These are phyloP conservation scores for Nannizziopsis barbatae DNA, from an alignment of 2,329 filamentous ascomycete genomes.

Conservation along the genomic window DNA sequence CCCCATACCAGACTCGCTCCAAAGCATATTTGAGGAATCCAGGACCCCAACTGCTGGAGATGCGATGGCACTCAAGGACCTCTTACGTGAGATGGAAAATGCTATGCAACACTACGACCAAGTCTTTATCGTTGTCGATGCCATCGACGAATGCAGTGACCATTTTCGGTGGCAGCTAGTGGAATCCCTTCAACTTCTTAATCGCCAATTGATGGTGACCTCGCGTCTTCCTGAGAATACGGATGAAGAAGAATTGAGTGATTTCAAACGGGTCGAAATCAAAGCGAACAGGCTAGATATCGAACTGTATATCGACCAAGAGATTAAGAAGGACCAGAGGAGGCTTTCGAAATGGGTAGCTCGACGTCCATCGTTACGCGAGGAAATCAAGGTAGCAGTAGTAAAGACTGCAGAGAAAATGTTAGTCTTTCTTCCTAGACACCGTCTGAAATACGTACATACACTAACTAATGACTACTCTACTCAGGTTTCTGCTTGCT, in stretches of 20 bases:
- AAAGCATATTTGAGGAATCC: slow-evolving; percentile 7
- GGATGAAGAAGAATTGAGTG: not conserved
- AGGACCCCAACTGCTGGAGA: slow-evolving; percentile 7
- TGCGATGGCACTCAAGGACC: slow-evolving; percentile 5
- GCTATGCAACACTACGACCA: slow-evolving; percentile 2
- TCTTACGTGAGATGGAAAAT: slow-evolving; percentile 7
- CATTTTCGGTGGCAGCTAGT: slow-evolving; percentile 1
- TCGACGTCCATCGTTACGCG: slow-evolving; percentile 6
- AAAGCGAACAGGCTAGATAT: slow-evolving; percentile 12
- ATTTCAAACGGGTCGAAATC: slow-evolving; percentile 2
- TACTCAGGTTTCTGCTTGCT: slow-evolving; percentile 22
- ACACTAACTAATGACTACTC: not conserved
- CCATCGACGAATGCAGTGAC: slow-evolving; percentile 17
- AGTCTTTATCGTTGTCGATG: slow-evolving; percentile 18
- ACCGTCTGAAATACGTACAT: not conserved
- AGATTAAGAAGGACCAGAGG: slow-evolving; percentile 8
- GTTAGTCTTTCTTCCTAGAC: slow-evolving; percentile 18
- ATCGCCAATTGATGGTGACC: not conserved
- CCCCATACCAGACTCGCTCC: slow-evolving; percentile 5
- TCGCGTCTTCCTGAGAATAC: not conserved
- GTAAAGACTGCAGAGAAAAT: slow-evolving; percentile 16
- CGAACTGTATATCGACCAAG: slow-evolving; percentile 12
- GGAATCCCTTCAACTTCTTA: not conserved
- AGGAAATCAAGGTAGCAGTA: slow-evolving; percentile 13
- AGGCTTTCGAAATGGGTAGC: not conserved